Evolutionary conservation across 164 flowering plant genomes (phyloP).

Genomic region (Nymphaea colorata): DNA sequence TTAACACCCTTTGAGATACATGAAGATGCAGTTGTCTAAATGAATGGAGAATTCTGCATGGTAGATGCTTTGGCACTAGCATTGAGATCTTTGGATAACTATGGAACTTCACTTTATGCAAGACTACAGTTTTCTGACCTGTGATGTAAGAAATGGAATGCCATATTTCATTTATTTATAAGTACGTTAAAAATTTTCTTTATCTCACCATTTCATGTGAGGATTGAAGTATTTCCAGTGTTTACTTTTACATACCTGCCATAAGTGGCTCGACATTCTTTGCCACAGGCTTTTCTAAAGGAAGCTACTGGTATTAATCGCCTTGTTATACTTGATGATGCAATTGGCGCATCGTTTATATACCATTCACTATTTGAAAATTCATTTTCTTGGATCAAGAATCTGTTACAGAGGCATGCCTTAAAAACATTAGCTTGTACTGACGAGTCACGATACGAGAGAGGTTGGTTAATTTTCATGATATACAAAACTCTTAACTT

Average conservation of each 20-base stretch:
- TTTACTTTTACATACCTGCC: conserved; percentile 46
- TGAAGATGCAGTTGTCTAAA: no score
- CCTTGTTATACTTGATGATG: conserved; percentile 87
- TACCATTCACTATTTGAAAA: conserved; percentile 82
- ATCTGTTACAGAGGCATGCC: conserved; percentile 97
- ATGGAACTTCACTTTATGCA: not conserved
- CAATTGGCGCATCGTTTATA: conserved; percentile 80
- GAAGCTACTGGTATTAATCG: conserved; percentile 81
- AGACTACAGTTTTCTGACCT: not conserved
- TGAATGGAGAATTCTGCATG: not conserved
- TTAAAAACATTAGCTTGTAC: conserved; percentile 61
- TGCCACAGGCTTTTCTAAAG: conserved; percentile 88
- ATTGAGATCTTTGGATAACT: not conserved
- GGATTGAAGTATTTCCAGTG: conserved; percentile 22
- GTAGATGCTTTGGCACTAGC: not conserved
- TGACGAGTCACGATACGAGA: conserved; percentile 35
- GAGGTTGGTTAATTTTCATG: conserved; percentile 47
- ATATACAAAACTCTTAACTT: conserved; percentile 10
- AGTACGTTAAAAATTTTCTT: no score
- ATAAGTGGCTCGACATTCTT: conserved; percentile 71
- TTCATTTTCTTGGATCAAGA: conserved; percentile 94
- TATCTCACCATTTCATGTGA: conserved; percentile 1
- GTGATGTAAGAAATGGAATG: not conserved
- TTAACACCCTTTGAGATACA: no score
- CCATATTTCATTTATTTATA: not conserved